Conservation (phyloP, 257 asterid species). For the Ilex aquifolium region DNA sequence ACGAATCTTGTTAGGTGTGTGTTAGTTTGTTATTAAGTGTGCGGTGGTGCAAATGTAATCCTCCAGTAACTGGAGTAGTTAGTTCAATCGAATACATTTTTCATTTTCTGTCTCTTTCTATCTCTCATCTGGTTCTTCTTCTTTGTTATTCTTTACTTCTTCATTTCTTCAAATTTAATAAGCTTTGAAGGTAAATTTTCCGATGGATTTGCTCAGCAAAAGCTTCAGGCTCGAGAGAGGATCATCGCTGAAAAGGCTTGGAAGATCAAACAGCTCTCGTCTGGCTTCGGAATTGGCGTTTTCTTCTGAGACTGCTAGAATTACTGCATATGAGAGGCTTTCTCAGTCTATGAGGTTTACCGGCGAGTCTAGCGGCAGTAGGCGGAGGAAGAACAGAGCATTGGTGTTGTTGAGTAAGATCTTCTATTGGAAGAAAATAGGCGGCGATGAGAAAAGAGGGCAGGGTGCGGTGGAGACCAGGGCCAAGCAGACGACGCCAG, state of each 20-base stretch:
- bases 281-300: conserved; percentile 14
- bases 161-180: no score
- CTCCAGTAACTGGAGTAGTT: no score
- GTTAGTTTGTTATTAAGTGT: no score
- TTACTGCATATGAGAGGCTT: conserved; percentile 15
- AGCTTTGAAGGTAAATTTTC: no score
- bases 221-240: conserved; percentile 16
- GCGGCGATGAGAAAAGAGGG: not conserved
- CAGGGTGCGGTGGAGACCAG: not conserved
- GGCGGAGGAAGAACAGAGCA: conserved; percentile 6
- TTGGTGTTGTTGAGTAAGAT: conserved; percentile 17
- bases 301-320: conserved; percentile 8
- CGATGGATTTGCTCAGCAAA: conserved; percentile 12
- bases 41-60: no score
- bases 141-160: no score
- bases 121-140: no score
- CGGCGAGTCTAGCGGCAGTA: not conserved
- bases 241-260: conserved; percentile 5
- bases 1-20: no score
- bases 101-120: no score
- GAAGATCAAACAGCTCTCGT: conserved; percentile 21
- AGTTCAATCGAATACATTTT: no score
- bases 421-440: conserved; percentile 18
- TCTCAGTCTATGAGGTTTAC: conserved; percentile 24
- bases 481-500: not conserved